phyloP scores from a whole-genome alignment of 2,329 filamentous ascomycete species.

The Rugonectria rugulosa region DNA sequence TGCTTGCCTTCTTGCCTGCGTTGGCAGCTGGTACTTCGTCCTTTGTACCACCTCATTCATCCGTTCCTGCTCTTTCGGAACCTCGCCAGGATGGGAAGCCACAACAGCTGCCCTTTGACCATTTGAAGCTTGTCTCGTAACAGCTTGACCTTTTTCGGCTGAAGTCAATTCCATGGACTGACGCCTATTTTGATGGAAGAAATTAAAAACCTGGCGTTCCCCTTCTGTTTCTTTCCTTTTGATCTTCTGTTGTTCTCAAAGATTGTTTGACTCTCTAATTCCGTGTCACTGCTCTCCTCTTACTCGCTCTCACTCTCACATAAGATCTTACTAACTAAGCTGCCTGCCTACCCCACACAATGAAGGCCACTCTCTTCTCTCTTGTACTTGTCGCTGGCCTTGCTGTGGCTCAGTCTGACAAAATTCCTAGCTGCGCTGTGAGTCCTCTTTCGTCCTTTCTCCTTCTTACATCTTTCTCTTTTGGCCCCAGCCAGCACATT shows the following conservation, averaged over 20 bases:
- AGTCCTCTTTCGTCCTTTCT: conserved; percentile 28
- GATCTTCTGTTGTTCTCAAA: neutral
- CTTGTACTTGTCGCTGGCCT: conserved; percentile 43
- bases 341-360: conserved; percentile 30
- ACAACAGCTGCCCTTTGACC: neutral
- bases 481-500: neutral
- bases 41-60: no score
- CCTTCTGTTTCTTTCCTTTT: neutral
- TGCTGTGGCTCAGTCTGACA: conserved; percentile 43
- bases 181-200: neutral
- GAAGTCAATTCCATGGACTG: neutral
- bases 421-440: conserved; percentile 51
- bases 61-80: no score
- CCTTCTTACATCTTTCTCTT: neutral
- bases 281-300: neutral
- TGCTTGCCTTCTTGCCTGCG: no score
- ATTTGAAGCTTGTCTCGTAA: conserved; percentile 1
- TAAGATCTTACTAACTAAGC: neutral
- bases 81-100: conserved; percentile 1
- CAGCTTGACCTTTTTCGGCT: neutral
- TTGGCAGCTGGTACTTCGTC: no score
- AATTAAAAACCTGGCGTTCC: conserved; percentile 5
- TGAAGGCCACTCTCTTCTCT: conserved; percentile 46
- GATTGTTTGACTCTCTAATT: neutral
- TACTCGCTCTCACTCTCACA: neutral